Percentiles rank a stretch among this genome's conserved stretches.
phyloP scores from a whole-genome alignment of 2,329 filamentous ascomycete genomes.

The Escovopsis sp. region DNA sequence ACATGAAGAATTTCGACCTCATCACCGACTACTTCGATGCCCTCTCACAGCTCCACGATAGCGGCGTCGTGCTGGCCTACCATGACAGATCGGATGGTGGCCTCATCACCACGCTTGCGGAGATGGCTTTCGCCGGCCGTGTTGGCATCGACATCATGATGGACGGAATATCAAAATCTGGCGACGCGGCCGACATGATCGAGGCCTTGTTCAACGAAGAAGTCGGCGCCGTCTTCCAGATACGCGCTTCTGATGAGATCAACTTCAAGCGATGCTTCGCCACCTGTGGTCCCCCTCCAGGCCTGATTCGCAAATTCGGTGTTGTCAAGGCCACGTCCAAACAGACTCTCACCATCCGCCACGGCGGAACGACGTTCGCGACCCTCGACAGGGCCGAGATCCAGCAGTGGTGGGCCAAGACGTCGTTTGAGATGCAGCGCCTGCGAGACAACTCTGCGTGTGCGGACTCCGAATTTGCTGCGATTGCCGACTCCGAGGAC shows the following conservation, averaged over 20 bases:
- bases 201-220: constrained; percentile 90
- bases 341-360: constrained; percentile 63
- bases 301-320: constrained; percentile 73
- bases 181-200: constrained; percentile 49
- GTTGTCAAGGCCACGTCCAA: constrained; percentile 53
- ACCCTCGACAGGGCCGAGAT: constrained; percentile 55
- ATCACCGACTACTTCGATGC: constrained; percentile 90
- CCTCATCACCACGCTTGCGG: constrained; percentile 73
- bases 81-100: constrained; percentile 92
- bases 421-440: constrained; percentile 82
- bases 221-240: constrained; percentile 89
- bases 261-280: constrained; percentile 84
- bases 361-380: constrained; percentile 54
- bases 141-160: constrained; percentile 77
- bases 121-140: constrained; percentile 97
- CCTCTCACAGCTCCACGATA: constrained; percentile 47
- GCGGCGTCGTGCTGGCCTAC: constrained; percentile 65
- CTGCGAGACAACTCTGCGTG: constrained; percentile 78
- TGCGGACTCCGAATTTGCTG: constrained; percentile 68
- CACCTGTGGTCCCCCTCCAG: constrained; percentile 69
- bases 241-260: constrained; percentile 69
- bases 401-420: constrained; percentile 78
- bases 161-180: constrained; percentile 52
- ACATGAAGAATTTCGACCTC: constrained; percentile 67
- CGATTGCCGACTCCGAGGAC: constrained; percentile 59